Evolutionary conservation across 176 grass and related monocot species (phyloP), one percentile per base, ranked within the genome.

Genomic region (Carex pumila): DNA sequence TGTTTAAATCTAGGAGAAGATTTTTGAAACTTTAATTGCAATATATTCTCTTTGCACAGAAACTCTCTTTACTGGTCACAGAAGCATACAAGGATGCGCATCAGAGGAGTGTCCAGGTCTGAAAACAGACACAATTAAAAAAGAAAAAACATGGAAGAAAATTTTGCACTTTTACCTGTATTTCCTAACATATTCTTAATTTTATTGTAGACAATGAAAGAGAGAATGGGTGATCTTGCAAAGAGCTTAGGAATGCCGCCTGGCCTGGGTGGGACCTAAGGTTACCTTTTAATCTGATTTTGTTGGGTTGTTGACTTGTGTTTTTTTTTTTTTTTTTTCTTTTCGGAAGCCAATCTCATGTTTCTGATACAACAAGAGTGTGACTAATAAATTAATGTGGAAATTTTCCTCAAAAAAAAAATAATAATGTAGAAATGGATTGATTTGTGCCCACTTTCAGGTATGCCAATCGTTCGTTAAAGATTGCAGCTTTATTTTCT

Each of bases 51-150:
- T 64, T 73, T 82, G 59, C 67, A 54, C 88, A 99, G 97, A 92
- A 94, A 79, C 91, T 99, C 17, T 99, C 96, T 17, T 87, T 88
- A 64, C 65, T 99, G 85, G 93, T 99, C 39, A 99, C 90, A 12
- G 93, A 94, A 80, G 97, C 97, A 41, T 99, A 99, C 85, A 94
- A 91, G 87, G 97, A 99, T 87, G 93, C 93, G 22, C 97, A 94
- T 62, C 85, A 89, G 86, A 95, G 91, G 80, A 99, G 97, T 18
- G 93, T 99, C 31, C 85, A 96, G 97, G 97, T 87, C 10, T 65
- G 75, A 80, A 49, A 81, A 22, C 1, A 54, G 73, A 81, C 80
- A 25, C 47, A 47, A 64, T 63, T 68, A 29, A 61, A 71, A 67
- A 41, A 57, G 10, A 77, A 31, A 54, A 5, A 45, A 17, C 54